Evolutionary conservation across 2,329 filamentous ascomycete species (phyloP).

Genomic region (Clarireedia paspali): DNA sequence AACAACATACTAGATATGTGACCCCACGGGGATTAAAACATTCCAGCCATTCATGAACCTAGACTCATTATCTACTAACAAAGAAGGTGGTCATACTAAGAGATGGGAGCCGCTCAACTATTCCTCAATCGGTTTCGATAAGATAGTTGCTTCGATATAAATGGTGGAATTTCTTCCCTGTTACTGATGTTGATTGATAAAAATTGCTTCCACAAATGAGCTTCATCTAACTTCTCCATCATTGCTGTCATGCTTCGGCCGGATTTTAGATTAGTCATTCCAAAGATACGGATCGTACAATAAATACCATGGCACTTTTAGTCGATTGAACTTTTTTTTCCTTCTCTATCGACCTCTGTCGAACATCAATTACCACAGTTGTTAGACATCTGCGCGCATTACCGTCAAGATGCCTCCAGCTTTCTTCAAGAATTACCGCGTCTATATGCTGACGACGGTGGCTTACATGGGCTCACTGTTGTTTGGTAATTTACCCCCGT

Average conservation of each 20-base stretch:
- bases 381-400: not conserved
- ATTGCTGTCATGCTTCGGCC: not conserved
- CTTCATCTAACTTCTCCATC: not conserved
- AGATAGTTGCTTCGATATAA: not conserved
- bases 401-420: conserved; percentile 8
- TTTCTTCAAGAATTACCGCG: conserved; percentile 20
- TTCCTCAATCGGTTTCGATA: not conserved
- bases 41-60: conserved; percentile 1
- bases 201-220: conserved; percentile 7
- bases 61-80: not conserved
- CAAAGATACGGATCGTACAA: not conserved
- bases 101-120: not conserved
- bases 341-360: conserved; percentile 2
- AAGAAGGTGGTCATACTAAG: not conserved
- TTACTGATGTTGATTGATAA: not conserved
- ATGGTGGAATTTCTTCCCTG: conserved; percentile 5
- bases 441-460: conserved; percentile 21
- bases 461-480: conserved; percentile 23
- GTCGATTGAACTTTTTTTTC: not conserved
- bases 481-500: conserved; percentile 14
- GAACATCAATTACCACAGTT: not conserved
- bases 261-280: not conserved
- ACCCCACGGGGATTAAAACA: conserved; percentile 5
- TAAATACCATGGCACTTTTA: not conserved
- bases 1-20: not conserved